phyloP scores from a whole-genome alignment of 2,329 filamentous ascomycete genomes.

The Clonostachys rhizophaga region DNA sequence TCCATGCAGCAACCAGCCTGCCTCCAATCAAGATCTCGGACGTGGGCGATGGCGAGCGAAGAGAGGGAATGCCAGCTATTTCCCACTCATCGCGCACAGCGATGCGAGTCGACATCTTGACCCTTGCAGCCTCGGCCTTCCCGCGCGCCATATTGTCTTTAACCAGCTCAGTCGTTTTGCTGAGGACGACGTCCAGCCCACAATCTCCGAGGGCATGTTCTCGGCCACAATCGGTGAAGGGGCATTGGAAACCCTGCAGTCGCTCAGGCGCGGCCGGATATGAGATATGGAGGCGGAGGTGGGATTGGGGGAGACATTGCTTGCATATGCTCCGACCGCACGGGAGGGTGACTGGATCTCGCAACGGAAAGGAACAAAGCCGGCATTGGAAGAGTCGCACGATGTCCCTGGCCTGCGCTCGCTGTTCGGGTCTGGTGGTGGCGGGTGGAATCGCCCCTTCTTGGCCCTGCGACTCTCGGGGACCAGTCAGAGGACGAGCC shows the following conservation, averaged over 20 bases:
- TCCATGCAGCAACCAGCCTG: conserved; percentile 61
- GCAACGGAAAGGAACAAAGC: conserved; percentile 64
- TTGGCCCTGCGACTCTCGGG: neutral
- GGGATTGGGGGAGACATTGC: conserved; percentile 64
- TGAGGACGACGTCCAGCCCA: conserved; percentile 69
- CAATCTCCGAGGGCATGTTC: conserved; percentile 79
- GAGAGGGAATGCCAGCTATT: neutral
- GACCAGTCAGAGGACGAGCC: conserved; percentile 7
- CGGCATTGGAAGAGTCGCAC: conserved; percentile 75
- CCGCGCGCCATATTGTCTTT: conserved; percentile 44
- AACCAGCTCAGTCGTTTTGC: conserved; percentile 63
- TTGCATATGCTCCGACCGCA: conserved; percentile 79
- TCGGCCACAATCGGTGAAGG: conserved; percentile 58
- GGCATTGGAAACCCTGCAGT: conserved; percentile 69
- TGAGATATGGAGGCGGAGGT: conserved; percentile 65
- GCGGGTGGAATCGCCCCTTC: neutral
- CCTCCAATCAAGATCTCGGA: conserved; percentile 46
- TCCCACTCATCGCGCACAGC: conserved; percentile 35
- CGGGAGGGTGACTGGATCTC: conserved; percentile 68
- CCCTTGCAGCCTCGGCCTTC: conserved; percentile 15
- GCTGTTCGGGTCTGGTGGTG: conserved; percentile 2
- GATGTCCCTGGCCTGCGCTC: conserved; percentile 17
- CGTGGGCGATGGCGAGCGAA: conserved; percentile 13
- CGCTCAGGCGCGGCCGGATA: conserved; percentile 69
- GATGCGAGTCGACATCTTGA: conserved; percentile 21